phyloP scores from a whole-genome alignment of 2,329 filamentous ascomycete species.

The Cercospora canescens region DNA sequence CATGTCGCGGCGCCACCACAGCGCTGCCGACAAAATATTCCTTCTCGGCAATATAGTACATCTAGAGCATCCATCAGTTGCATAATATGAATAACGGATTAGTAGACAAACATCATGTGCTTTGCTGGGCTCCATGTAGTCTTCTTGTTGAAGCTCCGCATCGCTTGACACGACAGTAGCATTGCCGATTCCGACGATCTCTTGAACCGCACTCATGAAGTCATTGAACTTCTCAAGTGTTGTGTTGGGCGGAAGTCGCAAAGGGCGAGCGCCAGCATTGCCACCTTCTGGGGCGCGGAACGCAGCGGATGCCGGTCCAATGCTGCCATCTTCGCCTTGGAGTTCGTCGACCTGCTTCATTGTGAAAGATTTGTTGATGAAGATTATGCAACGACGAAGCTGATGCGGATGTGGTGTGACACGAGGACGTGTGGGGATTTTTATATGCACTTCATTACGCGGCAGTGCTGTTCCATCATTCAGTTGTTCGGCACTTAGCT shows the following conservation, averaged over 20 bases:
- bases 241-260: conserved; percentile 19
- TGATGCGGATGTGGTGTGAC: neutral
- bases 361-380: neutral
- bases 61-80: neutral
- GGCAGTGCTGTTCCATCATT: neutral
- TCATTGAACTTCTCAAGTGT: conserved; percentile 16
- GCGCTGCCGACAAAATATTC: conserved; percentile 49
- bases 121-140: conserved; percentile 25
- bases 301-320: conserved; percentile 5
- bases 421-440: neutral
- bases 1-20: conserved; percentile 39
- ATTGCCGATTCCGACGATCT: conserved; percentile 20
- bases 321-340: conserved; percentile 11
- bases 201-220: conserved; percentile 12
- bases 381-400: neutral
- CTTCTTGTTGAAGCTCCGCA: conserved; percentile 25
- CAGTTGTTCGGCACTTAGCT: neutral
- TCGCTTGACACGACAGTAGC: conserved; percentile 31
- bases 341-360: conserved; percentile 16
- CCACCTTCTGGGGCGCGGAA: conserved; percentile 17
- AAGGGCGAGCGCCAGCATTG: conserved; percentile 6
- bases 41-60: conserved; percentile 40
- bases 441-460: conserved; percentile 3
- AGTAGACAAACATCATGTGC: conserved; percentile 18
- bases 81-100: conserved; percentile 24